Percentiles rank a stretch among this genome's conserved stretches.
phyloP scores from a whole-genome alignment of 2,329 filamentous ascomycete genomes.

The Aspergillus clavatus region DNA sequence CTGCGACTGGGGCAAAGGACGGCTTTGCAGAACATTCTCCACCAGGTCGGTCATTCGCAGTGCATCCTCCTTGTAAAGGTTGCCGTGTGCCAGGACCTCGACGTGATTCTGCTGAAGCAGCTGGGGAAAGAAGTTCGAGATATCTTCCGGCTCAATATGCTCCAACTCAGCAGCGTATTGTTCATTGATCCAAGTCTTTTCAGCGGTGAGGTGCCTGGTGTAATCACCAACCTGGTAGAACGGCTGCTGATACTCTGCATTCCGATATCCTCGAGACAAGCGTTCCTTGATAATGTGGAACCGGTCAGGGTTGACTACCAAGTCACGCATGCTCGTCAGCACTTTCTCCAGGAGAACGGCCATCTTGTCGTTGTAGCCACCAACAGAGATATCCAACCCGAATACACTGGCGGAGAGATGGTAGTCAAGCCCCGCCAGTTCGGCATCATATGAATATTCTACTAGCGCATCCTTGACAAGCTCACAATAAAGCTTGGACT shows the following conservation, averaged over 20 bases:
- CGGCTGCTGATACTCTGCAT: constrained; percentile 82
- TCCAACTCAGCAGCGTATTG: constrained; percentile 74
- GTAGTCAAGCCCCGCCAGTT: constrained; percentile 84
- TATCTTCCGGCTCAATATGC: constrained; percentile 66
- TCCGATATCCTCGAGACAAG: constrained; percentile 68
- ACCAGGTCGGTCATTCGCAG: constrained; percentile 78
- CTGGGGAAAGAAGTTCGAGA: constrained; percentile 73
- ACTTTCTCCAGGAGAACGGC: constrained; percentile 86
- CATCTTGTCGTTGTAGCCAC: constrained; percentile 96
- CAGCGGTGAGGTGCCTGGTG: constrained; percentile 71
- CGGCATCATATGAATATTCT: constrained; percentile 93
- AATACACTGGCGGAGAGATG: constrained; percentile 66
- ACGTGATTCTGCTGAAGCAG: constrained; percentile 79
- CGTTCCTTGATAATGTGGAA: constrained; percentile 91
- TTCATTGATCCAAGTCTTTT: constrained; percentile 72
- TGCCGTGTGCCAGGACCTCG: constrained; percentile 84
- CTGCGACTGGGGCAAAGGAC: constrained; percentile 67
- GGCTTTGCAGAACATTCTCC: constrained; percentile 70
- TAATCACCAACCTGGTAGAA: constrained; percentile 85
- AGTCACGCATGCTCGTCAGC: constrained; percentile 72
- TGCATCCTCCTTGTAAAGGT: constrained; percentile 90
- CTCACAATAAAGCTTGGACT: constrained; percentile 74
- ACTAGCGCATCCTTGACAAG: constrained; percentile 82
- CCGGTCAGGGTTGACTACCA: constrained; percentile 78
- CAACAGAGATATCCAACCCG: constrained; percentile 72